A percentile compares a stretch with the other conserved stretches of the same genome.
Evolutionary conservation across 2,329 filamentous ascomycete species (phyloP).

Genomic region (Aspergillus costaricaensis): DNA sequence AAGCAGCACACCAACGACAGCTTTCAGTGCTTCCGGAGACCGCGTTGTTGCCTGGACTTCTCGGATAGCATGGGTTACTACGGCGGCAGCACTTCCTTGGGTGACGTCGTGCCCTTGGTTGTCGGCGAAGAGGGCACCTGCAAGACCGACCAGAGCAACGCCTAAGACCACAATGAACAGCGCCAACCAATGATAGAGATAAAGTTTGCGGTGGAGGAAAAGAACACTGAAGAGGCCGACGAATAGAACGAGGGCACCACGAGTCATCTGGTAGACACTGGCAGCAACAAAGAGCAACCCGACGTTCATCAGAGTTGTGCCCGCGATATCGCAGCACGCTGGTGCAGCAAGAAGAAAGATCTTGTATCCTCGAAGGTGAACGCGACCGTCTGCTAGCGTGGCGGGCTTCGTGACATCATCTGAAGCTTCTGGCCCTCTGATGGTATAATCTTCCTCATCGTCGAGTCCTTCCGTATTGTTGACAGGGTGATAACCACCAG

Average conservation of each 20-base stretch:
- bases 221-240: conserved; percentile 93
- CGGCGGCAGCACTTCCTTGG: conserved; percentile 28
- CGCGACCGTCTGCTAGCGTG: conserved; percentile 57
- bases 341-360: conserved; percentile 78
- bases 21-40: conserved; percentile 62
- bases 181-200: conserved; percentile 89
- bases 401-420: conserved; percentile 56
- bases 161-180: conserved; percentile 84
- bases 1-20: conserved; percentile 79
- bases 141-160: conserved; percentile 85
- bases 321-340: conserved; percentile 89
- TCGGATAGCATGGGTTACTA: conserved; percentile 45
- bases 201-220: conserved; percentile 78
- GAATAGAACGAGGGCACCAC: conserved; percentile 90
- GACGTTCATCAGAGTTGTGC: conserved; percentile 96
- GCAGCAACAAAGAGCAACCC: conserved; percentile 91
- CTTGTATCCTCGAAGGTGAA: conserved; percentile 67
- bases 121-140: conserved; percentile 76
- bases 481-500: conserved; percentile 68
- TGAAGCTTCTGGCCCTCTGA: conserved; percentile 47
- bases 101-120: conserved; percentile 43
- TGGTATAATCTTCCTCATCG: conserved; percentile 46
- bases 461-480: conserved; percentile 51
- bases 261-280: conserved; percentile 98
- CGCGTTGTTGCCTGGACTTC: conserved; percentile 45